Evolutionary conservation across 164 flowering plant species (phyloP).

Genomic region (Magnolia sinica): DNA sequence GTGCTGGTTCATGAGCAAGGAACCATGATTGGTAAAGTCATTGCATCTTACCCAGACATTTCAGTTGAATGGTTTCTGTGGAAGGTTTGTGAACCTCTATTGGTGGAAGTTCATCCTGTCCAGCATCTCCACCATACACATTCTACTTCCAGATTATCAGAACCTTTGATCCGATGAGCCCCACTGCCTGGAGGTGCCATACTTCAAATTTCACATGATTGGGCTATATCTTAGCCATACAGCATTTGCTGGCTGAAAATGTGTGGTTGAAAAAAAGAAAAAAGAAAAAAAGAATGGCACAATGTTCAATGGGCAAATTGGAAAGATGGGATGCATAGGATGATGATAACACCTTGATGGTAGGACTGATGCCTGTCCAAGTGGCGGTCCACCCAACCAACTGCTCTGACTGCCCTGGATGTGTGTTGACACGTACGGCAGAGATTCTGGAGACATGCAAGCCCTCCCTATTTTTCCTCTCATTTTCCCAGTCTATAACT

Average conservation of each 20-base stretch:
- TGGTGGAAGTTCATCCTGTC: background rate
- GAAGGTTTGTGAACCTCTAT: background rate
- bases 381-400: background rate
- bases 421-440: background rate
- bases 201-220: background rate
- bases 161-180: background rate
- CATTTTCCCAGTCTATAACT: background rate
- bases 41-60: background rate
- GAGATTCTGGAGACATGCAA: background rate
- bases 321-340: too few relatives aligned
- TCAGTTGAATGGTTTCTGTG: background rate
- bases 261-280: background rate
- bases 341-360: too few relatives aligned
- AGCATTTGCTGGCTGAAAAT: background rate
- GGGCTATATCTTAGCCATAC: background rate
- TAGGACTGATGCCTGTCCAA: background rate
- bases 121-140: background rate
- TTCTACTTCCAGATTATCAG: background rate
- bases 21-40: slow-evolving; percentile 58
- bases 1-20: slow-evolving; percentile 75
- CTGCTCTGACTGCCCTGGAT: background rate
- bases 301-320: too few relatives aligned
- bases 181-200: background rate
- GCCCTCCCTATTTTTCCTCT: too few relatives aligned
- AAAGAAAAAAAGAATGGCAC: too few relatives aligned